Evolutionary conservation across 495 filamentous ascomycete species (phyloP), one percentile per base, ranked within the genome.

Genomic region (Penicillium salamii): DNA sequence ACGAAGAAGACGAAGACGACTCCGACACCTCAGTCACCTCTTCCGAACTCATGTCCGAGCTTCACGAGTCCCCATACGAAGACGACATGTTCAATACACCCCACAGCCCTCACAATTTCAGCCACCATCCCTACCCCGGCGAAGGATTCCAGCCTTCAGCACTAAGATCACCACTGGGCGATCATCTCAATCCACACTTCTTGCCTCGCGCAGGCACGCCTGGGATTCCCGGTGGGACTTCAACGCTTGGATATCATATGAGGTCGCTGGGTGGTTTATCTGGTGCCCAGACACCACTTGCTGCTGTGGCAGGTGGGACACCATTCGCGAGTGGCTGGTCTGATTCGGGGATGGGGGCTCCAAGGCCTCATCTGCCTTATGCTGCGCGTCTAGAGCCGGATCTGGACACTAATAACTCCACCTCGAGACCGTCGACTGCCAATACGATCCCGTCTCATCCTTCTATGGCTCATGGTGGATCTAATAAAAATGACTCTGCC

Each of bases 211-310:
- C 81, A 14, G 75, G 81, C 12, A 89, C 87, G 13, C 87, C 88
- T 2, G 88, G 87, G 3, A 88, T 95, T 43, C 87, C 88, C 1
- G 90, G 90, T 37, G 88, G 88, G 19, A 90, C 88, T 4, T 91
- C 91, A 3, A 95, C 91, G 57, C 77, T 97, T 19, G 85, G 88
- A 54, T 97, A 97, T 64, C 91, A 96, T 66, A 83, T 90, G 2
- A 81, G 96, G 20, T 83, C 85, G 0, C 74, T 84, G 5, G 88
- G 86, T 0, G 74, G 71, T 7, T 76, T 95, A 29, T 89, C 90
- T 2, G 92, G 93, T 1, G 83, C 87, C 3, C 85, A 90, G 39
- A 97, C 91, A 2, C 93, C 92, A 0, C 78, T 96, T 0, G 88
- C 89, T 1, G 90, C 89, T 6, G 88, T 92, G 5, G 88, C 89